These are phyloP conservation scores for Deakozyma indianensis DNA, from an alignment of 805 yeast genomes.

Conservation along the genomic window DNA sequence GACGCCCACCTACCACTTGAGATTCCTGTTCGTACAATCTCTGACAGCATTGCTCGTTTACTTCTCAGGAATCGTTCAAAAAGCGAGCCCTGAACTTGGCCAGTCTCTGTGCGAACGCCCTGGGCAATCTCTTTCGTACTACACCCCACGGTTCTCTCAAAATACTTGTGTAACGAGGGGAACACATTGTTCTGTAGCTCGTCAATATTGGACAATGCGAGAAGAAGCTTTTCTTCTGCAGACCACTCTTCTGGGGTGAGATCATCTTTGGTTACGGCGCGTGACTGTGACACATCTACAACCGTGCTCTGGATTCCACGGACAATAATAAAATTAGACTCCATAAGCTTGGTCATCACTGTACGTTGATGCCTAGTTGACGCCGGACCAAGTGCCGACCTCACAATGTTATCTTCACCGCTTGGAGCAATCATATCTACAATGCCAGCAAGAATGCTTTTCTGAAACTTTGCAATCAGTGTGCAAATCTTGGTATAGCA, in stretches of 20 bases:
- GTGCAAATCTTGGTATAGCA: slow-evolving; percentile 18
- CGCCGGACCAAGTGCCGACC: slow-evolving; percentile 11
- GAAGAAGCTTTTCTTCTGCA: slow-evolving; percentile 34
- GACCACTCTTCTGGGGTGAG: slow-evolving; percentile 29
- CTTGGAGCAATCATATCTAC: slow-evolving; percentile 5
- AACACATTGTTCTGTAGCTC: slow-evolving; percentile 31
- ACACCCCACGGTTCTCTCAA: slow-evolving; percentile 37
- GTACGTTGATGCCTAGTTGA: slow-evolving; percentile 17
- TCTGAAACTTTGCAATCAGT: slow-evolving; percentile 22
- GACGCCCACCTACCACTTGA: slow-evolving; percentile 29
- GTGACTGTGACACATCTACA: slow-evolving; percentile 11
- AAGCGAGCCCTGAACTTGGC: slow-evolving; percentile 36
- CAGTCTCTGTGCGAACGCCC: slow-evolving; percentile 31
- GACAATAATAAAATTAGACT: slow-evolving; percentile 22
- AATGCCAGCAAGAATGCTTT: slow-evolving; percentile 20
- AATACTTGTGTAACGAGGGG: slow-evolving; percentile 33
- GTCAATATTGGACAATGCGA: slow-evolving; percentile 40
- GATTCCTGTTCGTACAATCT: slow-evolving; percentile 28
- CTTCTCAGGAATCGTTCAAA: slow-evolving; percentile 39
- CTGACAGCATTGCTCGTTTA: slow-evolving; percentile 29
- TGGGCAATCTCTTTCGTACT: slow-evolving; percentile 28
- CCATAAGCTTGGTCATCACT: slow-evolving; percentile 23
- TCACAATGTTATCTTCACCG: neutral
- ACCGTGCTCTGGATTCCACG: slow-evolving; percentile 15
- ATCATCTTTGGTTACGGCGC: slow-evolving; percentile 23